Evolutionary conservation across 2,329 filamentous ascomycete genomes (phyloP).

Genomic region (Passalora sequoiae): DNA sequence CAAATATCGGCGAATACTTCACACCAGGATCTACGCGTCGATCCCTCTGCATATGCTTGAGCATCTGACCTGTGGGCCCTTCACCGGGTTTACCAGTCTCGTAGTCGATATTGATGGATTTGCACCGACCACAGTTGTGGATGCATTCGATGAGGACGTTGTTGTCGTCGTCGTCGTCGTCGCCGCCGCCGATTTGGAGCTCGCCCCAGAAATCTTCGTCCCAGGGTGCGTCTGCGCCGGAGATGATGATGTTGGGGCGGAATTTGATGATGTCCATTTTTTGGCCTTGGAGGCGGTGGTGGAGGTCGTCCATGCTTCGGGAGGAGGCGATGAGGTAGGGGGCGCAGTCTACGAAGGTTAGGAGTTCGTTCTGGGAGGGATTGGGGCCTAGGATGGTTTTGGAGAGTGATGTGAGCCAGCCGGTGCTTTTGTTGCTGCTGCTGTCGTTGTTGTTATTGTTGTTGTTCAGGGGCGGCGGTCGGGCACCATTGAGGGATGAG

Average conservation of each 20-base stretch:
- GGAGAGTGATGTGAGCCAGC: conserved; percentile 33
- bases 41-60: conserved; percentile 44
- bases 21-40: conserved; percentile 42
- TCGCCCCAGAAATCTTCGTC: conserved; percentile 46
- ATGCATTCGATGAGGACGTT: conserved; percentile 33
- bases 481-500: conserved; percentile 14
- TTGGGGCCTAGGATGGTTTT: conserved; percentile 8
- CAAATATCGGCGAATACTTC: conserved; percentile 47
- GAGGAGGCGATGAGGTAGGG: conserved; percentile 69
- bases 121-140: conserved; percentile 46
- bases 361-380: conserved; percentile 28
- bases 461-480: conserved; percentile 4
- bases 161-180: too few species aligned
- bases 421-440: conserved; percentile 8
- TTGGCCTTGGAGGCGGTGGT: conserved; percentile 33
- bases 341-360: conserved; percentile 70
- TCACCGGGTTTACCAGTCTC: conserved; percentile 38
- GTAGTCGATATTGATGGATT: conserved; percentile 47
- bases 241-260: conserved; percentile 44
- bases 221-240: conserved; percentile 38
- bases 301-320: conserved; percentile 64
- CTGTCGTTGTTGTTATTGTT: conserved; percentile 3
- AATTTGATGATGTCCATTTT: conserved; percentile 45
- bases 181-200: conserved; percentile 35
- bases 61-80: conserved; percentile 37